phyloP scores from a whole-genome alignment of 2,329 filamentous ascomycete species.

The Sarocladiaceae sp. region DNA sequence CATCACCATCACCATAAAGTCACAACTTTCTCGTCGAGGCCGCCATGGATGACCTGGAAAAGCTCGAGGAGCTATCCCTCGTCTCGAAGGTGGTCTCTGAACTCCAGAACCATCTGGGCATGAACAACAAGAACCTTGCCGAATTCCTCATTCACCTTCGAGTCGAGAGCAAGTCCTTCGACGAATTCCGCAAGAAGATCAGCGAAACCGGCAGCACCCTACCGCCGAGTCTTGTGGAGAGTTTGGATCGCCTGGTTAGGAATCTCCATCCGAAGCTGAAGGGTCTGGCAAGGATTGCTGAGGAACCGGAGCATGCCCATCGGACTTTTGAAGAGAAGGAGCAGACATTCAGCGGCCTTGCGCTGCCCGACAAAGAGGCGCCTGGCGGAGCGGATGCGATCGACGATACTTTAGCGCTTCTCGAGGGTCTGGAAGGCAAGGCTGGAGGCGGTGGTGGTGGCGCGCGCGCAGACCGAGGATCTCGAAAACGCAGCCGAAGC shows the following conservation, averaged over 20 bases:
- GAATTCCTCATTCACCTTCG: conserved; percentile 96
- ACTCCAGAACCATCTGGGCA: conserved; percentile 87
- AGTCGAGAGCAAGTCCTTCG: conserved; percentile 63
- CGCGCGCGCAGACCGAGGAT: no score
- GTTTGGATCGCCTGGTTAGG: conserved; percentile 80
- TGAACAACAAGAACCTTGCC: conserved; percentile 90
- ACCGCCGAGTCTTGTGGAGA: conserved; percentile 81
- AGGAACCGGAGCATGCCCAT: conserved; percentile 33
- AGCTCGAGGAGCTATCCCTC: conserved; percentile 88
- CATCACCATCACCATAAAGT: no score
- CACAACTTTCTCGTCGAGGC: no score
- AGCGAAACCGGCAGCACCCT: conserved; percentile 76
- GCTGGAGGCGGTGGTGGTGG: conserved; percentile 25
- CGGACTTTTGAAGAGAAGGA: conserved; percentile 66
- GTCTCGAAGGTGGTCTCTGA: conserved; percentile 94
- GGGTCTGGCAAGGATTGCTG: conserved; percentile 35
- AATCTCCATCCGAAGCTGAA: conserved; percentile 92
- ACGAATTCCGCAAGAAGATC: conserved; percentile 73
- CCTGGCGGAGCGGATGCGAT: conserved; percentile 57
- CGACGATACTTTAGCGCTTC: conserved; percentile 86
- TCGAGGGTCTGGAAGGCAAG: conserved; percentile 81
- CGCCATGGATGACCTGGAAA: conserved; percentile 77
- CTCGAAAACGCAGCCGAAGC: conserved; percentile 50
- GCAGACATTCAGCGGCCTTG: conserved; percentile 84
- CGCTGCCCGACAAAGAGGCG: conserved; percentile 72